Conservation (phyloP, 129 eudicot species). For the Pseudognaphalium luteoalbum region DNA sequence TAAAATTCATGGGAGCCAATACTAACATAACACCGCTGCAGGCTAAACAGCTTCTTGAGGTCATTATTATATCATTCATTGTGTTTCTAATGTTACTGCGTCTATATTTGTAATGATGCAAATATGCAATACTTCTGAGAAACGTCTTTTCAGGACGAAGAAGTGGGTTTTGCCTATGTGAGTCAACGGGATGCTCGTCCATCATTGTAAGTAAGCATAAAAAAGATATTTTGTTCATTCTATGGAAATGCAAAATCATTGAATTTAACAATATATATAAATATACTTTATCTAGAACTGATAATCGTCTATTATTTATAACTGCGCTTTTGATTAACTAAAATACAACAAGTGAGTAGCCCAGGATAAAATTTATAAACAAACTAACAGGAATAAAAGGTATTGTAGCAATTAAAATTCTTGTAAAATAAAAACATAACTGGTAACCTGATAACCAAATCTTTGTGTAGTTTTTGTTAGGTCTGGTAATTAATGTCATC, state of each 20-base stretch:
- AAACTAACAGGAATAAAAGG: constrained; percentile 7
- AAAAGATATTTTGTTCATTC: neutral
- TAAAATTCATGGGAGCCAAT: constrained; percentile 96
- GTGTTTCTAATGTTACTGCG: constrained; percentile 17
- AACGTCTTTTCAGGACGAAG: constrained; percentile 62
- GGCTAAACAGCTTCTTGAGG: constrained; percentile 96
- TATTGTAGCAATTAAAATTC: neutral
- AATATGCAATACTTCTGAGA: constrained; percentile 2
- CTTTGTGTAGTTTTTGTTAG: constrained; percentile 2
- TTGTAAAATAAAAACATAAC: neutral
- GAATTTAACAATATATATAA: constrained; percentile 2
- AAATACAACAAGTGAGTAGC: neutral
- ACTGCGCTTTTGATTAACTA: neutral
- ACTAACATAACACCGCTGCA: constrained; percentile 67
- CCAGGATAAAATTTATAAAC: neutral
- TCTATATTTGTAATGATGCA: constrained; percentile 2
- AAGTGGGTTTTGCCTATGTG: constrained; percentile 84
- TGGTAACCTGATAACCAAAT: neutral
- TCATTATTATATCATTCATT: constrained; percentile 27
- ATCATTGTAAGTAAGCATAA: constrained; percentile 66
- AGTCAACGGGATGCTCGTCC: constrained; percentile 98
- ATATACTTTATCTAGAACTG: constrained; percentile 1
- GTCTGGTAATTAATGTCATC: constrained; percentile 14
- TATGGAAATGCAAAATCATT: constrained; percentile 24
- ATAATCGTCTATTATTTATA: constrained; percentile 7